Conservation (phyloP, 2,329 filamentous ascomycete species). For the Cytospora piceicola region DNA sequence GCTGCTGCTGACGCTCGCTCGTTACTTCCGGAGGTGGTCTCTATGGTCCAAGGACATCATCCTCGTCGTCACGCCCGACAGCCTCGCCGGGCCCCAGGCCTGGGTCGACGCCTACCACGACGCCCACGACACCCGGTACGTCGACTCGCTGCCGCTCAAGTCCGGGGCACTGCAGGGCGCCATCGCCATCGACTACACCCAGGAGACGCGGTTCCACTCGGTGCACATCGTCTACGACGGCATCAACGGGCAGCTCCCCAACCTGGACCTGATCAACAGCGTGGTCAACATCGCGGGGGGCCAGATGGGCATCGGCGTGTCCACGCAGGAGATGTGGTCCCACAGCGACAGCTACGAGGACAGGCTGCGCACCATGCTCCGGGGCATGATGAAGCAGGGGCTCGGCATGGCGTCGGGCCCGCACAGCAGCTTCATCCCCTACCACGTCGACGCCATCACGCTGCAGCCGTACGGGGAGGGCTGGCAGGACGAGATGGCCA, state of each 20-base stretch:
- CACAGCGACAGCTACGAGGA: slow-evolving; percentile 80
- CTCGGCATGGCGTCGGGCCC: slow-evolving; percentile 87
- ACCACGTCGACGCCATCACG: slow-evolving; percentile 95
- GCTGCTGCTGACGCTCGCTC: slow-evolving; percentile 80
- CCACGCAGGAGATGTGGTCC: slow-evolving; percentile 82
- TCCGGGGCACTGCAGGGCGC: slow-evolving; percentile 92
- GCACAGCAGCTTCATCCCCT: slow-evolving; percentile 95
- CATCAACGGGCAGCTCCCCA: slow-evolving; percentile 92
- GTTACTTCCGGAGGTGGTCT: slow-evolving; percentile 98
- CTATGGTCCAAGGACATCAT: slow-evolving; percentile 99
- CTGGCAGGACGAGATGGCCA: slow-evolving; percentile 97
- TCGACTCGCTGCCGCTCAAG: slow-evolving; percentile 82
- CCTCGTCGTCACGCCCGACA: slow-evolving; percentile 85
- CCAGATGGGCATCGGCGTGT: slow-evolving; percentile 87
- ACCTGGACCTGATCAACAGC: slow-evolving; percentile 94
- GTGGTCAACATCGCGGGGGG: slow-evolving; percentile 84
- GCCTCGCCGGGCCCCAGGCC: slow-evolving; percentile 85
- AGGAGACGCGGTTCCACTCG: slow-evolving; percentile 81
- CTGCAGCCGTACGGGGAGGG: slow-evolving; percentile 87
- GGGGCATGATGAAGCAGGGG: slow-evolving; percentile 91
- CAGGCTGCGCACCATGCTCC: slow-evolving; percentile 83
- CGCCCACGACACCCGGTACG: slow-evolving; percentile 71
- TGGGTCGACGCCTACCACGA: slow-evolving; percentile 99
- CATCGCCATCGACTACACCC: slow-evolving; percentile 90
- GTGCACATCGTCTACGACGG: slow-evolving; percentile 94